phyloP scores from a whole-genome alignment of 495 filamentous ascomycete species.

The Aspergillus carlsbadensis region DNA sequence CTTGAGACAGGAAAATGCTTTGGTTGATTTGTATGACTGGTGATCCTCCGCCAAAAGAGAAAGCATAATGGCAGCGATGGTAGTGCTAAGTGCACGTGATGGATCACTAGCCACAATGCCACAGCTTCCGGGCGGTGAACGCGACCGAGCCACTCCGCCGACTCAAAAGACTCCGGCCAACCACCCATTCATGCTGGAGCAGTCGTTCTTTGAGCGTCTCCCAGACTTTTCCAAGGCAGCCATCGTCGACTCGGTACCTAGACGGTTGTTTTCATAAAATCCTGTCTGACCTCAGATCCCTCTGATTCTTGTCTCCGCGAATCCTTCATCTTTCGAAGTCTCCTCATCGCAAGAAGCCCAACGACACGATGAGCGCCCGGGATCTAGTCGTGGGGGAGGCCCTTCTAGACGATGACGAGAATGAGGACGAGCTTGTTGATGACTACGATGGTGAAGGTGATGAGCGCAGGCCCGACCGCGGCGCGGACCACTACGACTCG shows the following conservation, averaged over 20 bases:
- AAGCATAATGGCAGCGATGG: too few relatives aligned
- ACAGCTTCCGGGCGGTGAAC: slow-evolving; percentile 12
- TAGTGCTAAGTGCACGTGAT: slow-evolving; percentile 2
- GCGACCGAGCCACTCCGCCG: slow-evolving; percentile 5
- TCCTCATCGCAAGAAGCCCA: slow-evolving; percentile 12
- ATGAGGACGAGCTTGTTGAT: slow-evolving; percentile 84
- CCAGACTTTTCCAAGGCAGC: slow-evolving; percentile 1
- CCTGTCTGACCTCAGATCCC: neutral
- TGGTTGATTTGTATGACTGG: too few relatives aligned
- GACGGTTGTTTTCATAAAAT: neutral
- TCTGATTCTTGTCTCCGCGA: neutral
- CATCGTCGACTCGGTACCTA: slow-evolving; percentile 1
- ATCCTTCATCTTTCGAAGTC: neutral
- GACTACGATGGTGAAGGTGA: slow-evolving; percentile 60
- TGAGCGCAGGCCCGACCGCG: slow-evolving; percentile 50
- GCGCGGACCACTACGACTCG: slow-evolving; percentile 62
- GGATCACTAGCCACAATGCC: neutral
- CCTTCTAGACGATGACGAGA: slow-evolving; percentile 84
- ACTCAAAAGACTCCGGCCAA: slow-evolving; percentile 11
- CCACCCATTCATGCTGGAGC: slow-evolving; percentile 1
- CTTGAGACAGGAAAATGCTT: too few relatives aligned
- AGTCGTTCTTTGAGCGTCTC: slow-evolving; percentile 6
- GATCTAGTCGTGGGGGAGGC: slow-evolving; percentile 84
- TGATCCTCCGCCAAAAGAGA: neutral
- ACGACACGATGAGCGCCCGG: slow-evolving; percentile 65